phyloP scores from a whole-genome alignment of 2,329 filamentous ascomycete genomes.

The Pyrenochaeta sp. region DNA sequence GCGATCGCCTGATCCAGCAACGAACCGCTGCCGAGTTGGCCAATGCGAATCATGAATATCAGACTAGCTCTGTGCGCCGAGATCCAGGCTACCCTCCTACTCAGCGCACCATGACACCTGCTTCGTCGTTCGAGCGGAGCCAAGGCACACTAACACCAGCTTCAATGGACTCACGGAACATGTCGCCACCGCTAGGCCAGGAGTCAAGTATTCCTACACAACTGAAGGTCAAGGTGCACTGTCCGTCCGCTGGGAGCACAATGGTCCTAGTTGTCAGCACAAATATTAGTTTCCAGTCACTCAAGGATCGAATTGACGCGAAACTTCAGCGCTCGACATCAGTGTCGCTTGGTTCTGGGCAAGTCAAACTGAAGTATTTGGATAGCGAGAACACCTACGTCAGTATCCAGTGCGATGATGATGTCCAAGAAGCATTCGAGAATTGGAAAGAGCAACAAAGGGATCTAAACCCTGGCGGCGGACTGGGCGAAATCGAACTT shows the following conservation, averaged over 20 bases:
- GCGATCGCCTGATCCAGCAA: conserved; percentile 62
- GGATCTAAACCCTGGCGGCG: conserved; percentile 65
- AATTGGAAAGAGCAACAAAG: conserved; percentile 85
- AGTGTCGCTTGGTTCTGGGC: conserved; percentile 82
- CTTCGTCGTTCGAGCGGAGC: conserved; percentile 50
- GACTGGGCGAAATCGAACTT: conserved; percentile 84
- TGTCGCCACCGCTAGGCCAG: conserved; percentile 46
- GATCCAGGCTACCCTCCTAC: conserved; percentile 40
- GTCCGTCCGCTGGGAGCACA: conserved; percentile 78
- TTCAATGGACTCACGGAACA: conserved; percentile 49
- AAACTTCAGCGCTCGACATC: conserved; percentile 89
- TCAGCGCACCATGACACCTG: conserved; percentile 48
- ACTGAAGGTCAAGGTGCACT: conserved; percentile 95
- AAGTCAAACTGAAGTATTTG: conserved; percentile 86
- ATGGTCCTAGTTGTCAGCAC: conserved; percentile 95
- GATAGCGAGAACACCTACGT: conserved; percentile 90
- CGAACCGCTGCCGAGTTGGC: conserved; percentile 44
- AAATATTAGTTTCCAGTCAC: conserved; percentile 91
- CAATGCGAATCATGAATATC: conserved; percentile 52
- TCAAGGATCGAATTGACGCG: conserved; percentile 94
- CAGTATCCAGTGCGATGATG: conserved; percentile 93
- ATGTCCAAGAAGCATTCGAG: conserved; percentile 93
- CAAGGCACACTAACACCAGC: conserved; percentile 46
- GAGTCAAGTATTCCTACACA: conserved; percentile 68
- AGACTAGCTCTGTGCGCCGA: conserved; percentile 37